Conservation (phyloP, 345 rosid genomes). For the Ricinus communis region DNA sequence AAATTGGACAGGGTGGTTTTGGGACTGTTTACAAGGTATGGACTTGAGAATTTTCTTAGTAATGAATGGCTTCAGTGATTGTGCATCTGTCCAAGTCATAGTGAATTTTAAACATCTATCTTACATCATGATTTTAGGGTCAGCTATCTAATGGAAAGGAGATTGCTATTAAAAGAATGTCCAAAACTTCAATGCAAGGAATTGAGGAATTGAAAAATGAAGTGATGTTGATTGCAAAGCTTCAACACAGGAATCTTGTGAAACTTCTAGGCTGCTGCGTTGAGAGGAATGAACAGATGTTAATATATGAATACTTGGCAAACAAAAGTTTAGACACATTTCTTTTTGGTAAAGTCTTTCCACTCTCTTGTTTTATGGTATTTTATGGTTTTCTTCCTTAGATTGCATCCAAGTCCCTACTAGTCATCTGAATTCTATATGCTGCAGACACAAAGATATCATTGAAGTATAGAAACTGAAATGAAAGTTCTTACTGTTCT, state of each 20-base stretch:
- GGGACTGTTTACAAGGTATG: conserved; percentile 43
- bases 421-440: neutral
- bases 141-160: conserved; percentile 8
- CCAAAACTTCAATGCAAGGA: conserved; percentile 14
- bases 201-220: conserved; percentile 16
- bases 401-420: too few relatives aligned
- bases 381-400: too few relatives aligned
- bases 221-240: conserved; percentile 16
- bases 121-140: conserved; percentile 10
- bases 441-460: neutral
- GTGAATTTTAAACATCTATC: too few relatives aligned
- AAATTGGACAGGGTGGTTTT: conserved; percentile 42
- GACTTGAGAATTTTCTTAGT: too few relatives aligned
- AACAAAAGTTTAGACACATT: conserved; percentile 68
- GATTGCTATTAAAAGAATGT: conserved; percentile 14
- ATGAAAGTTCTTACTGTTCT: neutral
- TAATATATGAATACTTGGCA: conserved; percentile 71
- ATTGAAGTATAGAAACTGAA: too few relatives aligned
- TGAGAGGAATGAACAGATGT: conserved; percentile 56
- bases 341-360: conserved; percentile 51
- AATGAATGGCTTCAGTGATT: neutral
- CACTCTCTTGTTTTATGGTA: too few relatives aligned
- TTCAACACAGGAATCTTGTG: conserved; percentile 20
- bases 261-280: conserved; percentile 35
- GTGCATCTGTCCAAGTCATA: neutral